Evolutionary conservation across 2,329 filamentous ascomycete species (phyloP), one percentile per base, ranked within the genome.

Genomic region (Monosporascus ibericus): DNA sequence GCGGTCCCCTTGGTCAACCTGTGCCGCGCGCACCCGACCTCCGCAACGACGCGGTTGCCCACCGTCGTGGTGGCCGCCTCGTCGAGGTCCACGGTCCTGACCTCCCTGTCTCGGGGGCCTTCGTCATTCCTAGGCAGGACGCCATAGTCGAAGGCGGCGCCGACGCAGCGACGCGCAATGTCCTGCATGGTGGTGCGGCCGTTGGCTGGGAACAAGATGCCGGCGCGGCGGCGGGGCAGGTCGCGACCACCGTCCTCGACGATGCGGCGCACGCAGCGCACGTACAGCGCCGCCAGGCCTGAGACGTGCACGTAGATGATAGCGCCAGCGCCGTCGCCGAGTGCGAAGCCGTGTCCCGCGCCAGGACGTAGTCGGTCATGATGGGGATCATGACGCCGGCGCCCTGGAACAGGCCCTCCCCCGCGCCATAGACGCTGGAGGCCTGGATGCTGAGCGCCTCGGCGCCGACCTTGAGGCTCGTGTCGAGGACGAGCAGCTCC

Each of bases 241-340:
- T 27, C 25, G 22, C 22, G 22, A 3, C 51, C 57, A 3, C 1
- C 6, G 17, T 42, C 37, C n/a, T 50, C 48, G 15, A 59, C 17
- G 8, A 60, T 42, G 22, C 52, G 40, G 9, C 47, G 42, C 18
- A 58, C 34, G 39, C 51, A 51, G 4, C 54, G 52, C 11, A 58
- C 50, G 47, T 58, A 60, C 4, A 59, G 42, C n/a, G 52, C 57
- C 17, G 58, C 58, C 17, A 60, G 55, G 37, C 58, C 58, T 3
- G 51, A 17, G 3, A 60, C 54, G 22, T 60, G 57, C 3, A 59
- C 57, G 47, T 47, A 51, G 42, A 52, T 57, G 36, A 60, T 54
- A 20, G 49, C 48, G 20, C 52, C 55, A 3, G 54, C 49, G 24
- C 51, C 55, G 39, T 60, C 53, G 18, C 56, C 56, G 6, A 58